phyloP scores from a whole-genome alignment of 2,329 filamentous ascomycete genomes.

The Didymella arachidicola region DNA sequence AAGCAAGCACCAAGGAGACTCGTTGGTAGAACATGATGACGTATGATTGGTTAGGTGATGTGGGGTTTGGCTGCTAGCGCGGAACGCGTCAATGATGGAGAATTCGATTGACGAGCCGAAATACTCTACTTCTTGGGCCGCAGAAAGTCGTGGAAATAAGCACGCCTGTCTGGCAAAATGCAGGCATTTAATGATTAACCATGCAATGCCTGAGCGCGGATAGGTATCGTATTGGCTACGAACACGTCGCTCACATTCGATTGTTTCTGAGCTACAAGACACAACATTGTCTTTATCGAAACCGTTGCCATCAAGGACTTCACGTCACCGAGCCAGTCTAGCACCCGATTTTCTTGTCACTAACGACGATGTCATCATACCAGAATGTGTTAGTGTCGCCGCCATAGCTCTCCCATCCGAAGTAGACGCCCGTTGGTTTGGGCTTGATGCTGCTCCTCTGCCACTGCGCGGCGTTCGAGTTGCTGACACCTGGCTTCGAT shows the following conservation, averaged over 20 bases:
- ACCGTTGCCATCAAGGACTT: too few relatives aligned
- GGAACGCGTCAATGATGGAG: not conserved
- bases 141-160: too few relatives aligned
- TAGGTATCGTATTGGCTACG: too few relatives aligned
- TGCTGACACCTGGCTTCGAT: constrained; percentile 56
- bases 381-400: constrained; percentile 68
- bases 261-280: too few relatives aligned
- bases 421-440: constrained; percentile 64
- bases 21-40: not conserved
- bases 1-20: too few relatives aligned
- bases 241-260: too few relatives aligned
- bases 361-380: constrained; percentile 67
- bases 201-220: too few relatives aligned
- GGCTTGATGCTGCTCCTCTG: constrained; percentile 59
- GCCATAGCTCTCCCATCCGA: constrained; percentile 70
- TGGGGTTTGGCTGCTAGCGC: not conserved
- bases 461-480: constrained; percentile 64
- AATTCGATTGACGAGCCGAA: not conserved
- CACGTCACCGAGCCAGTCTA: constrained; percentile 9
- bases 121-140: not conserved
- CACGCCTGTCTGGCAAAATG: too few relatives aligned
- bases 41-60: constrained; percentile 4
- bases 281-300: too few relatives aligned
- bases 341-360: constrained; percentile 60
- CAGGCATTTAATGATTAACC: too few relatives aligned